phyloP scores from a whole-genome alignment of 2,329 filamentous ascomycete species.

The Exutisphaerella laricina region DNA sequence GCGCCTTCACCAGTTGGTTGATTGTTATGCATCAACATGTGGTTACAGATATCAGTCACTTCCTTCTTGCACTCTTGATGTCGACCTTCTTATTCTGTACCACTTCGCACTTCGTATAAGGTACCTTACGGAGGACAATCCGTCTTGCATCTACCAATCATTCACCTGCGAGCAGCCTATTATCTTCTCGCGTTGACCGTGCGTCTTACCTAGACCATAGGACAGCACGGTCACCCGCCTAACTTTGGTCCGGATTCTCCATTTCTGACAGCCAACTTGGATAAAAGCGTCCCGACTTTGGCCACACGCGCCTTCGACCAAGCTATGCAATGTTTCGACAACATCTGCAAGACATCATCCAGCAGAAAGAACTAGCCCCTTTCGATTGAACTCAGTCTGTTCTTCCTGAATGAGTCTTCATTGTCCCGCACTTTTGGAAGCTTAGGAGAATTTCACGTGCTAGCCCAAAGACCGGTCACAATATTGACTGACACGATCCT shows the following conservation, averaged over 20 bases:
- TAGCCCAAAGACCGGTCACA: no score
- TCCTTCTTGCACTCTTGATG: conserved; percentile 5
- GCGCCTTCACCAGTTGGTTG: no score
- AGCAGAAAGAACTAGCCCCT: not conserved
- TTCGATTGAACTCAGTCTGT: no score
- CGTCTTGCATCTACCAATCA: conserved; percentile 5
- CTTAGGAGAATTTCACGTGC: no score
- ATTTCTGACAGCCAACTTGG: not conserved
- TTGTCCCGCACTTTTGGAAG: not conserved
- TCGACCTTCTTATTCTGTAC: conserved; percentile 4
- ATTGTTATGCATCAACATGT: no score
- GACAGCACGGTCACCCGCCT: not conserved
- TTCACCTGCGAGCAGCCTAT: conserved; percentile 1
- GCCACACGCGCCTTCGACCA: not conserved
- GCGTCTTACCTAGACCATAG: not conserved
- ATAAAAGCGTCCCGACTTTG: not conserved
- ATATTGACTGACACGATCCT: no score
- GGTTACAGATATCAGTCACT: not conserved
- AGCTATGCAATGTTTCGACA: not conserved
- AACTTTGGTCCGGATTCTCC: not conserved
- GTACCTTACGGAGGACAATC: conserved; percentile 5
- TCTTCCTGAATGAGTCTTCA: not conserved
- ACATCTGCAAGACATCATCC: not conserved
- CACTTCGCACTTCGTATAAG: conserved; percentile 1
- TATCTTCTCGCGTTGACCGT: not conserved